Conservation (phyloP, 179 eudicot genomes). For the Actinidia polygama region DNA sequence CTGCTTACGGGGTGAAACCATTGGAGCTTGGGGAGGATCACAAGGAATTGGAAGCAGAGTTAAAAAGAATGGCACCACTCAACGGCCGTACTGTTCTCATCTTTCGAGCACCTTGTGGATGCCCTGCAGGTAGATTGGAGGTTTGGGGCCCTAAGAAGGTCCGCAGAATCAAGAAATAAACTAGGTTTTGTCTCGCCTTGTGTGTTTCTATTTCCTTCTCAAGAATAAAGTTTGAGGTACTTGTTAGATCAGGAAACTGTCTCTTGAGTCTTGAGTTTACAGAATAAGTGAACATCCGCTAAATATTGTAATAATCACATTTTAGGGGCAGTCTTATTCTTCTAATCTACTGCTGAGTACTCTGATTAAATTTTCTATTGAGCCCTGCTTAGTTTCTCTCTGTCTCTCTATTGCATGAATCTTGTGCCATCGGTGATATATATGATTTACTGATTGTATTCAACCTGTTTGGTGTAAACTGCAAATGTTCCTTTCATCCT, state of each 20-base stretch:
- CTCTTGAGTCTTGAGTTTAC: neutral
- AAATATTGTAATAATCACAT: constrained; percentile 8
- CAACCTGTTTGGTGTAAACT: neutral
- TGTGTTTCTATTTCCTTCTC: constrained; percentile 9
- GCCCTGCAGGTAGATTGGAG: constrained; percentile 51
- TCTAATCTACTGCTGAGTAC: neutral
- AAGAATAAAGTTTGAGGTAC: constrained; percentile 20
- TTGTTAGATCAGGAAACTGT: constrained; percentile 16
- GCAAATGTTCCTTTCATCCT: neutral
- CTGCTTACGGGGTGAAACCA: constrained; percentile 41
- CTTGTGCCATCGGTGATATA: neutral
- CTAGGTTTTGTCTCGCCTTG: neutral
- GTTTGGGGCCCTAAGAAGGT: constrained; percentile 48
- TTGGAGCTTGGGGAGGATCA: constrained; percentile 77
- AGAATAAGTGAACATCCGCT: constrained; percentile 23
- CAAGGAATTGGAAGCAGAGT: constrained; percentile 72
- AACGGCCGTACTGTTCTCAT: constrained; percentile 52
- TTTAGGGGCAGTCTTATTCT: constrained; percentile 5
- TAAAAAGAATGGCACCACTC: constrained; percentile 50
- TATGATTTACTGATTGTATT: neutral
- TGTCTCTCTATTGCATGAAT: neutral
- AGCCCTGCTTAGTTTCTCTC: neutral
- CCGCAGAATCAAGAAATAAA: constrained; percentile 45
- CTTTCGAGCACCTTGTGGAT: constrained; percentile 50
- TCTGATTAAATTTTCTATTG: neutral